Base-by-base conservation (phyloP, 345 rosid species). In the Streptanthus diversifolius region DNA sequence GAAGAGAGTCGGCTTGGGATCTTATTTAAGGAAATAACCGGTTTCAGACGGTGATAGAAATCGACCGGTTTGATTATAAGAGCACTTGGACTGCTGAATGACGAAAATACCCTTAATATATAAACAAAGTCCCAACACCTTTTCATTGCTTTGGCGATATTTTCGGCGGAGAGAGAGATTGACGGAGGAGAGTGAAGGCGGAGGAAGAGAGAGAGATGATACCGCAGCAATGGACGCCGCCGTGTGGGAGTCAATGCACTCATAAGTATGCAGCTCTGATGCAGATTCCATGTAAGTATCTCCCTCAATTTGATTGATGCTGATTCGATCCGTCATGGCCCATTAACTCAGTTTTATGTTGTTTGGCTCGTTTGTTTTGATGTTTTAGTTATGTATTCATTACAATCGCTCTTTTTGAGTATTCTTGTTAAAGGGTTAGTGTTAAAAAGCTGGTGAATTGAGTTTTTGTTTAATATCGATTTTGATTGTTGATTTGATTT, bases 241-340 rank as follows among this genome's bases (percentile, higher is more conserved):
- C 96, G n/a, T 95, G 97, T 64, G 87, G 95, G 63, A 81, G 49
- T 58, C 77, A 81, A 44, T 95, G 99, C 85, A 95, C 99, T 69
- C 77, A 78, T 64, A 95, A 88, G 85, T 95, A 80, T 56, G 83
- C 97, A 8, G 79, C 95, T 40, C 90, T 90, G 51, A 84, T 77
- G 59, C 97, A 95, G 84, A 86, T 95, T 76, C 96, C 97, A 6
- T 91, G 99, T 95, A 76, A 51, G 40, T 32, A 5, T 25, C 56
- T 30, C 71, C 25, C 22, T 32, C 25, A 35, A 13, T 3, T 25
- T 63, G 17, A 5, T 12, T 64, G 17, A 5, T 45, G 14, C 59
- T 19, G 52, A 52, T 47, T 35, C 17, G 66, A 71, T 72, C 49
- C 57, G 62, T 48, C 11, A 39, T 65, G 18, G 60, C 48, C 40